These are phyloP conservation scores for Termitomyces sp. DNA, from an alignment of 768 basidiomycete genomes.

Conservation along the genomic window DNA sequence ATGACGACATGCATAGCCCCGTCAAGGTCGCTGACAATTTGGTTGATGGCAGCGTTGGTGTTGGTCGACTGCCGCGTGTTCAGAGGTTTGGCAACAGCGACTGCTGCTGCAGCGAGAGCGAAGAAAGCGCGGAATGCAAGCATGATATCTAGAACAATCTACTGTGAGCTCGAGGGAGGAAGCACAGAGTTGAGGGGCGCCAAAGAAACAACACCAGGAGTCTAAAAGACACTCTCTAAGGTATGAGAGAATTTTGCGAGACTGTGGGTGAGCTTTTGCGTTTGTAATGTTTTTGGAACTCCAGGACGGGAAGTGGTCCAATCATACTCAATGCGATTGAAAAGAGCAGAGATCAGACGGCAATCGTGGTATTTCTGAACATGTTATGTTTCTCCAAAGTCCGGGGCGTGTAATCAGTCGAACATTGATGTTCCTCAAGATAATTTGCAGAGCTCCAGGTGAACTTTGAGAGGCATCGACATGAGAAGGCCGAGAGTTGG, in stretches of 20 bases:
- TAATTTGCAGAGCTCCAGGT: neutral
- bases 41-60: slow-evolving; percentile 23
- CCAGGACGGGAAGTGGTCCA: slow-evolving; percentile 6
- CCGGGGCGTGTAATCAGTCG: neutral
- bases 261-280: neutral
- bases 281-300: slow-evolving; percentile 1
- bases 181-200: neutral
- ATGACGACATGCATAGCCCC: slow-evolving; percentile 14
- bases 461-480: neutral
- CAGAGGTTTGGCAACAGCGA: slow-evolving; percentile 24
- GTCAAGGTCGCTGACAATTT: slow-evolving; percentile 22
- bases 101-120: slow-evolving; percentile 20
- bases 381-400: neutral
- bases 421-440: neutral
- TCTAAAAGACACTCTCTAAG: slow-evolving; percentile 11
- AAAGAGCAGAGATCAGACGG: neutral
- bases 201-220: neutral
- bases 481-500: neutral
- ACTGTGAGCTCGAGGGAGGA: neutral
- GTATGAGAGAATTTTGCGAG: slow-evolving; percentile 15
- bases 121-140: slow-evolving; percentile 22
- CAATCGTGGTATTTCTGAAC: slow-evolving; percentile 1
- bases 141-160: slow-evolving; percentile 16
- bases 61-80: slow-evolving; percentile 24
- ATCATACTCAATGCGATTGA: slow-evolving; percentile 14